Evolutionary conservation across 1,139 yeast genomes (phyloP), one percentile per base, ranked within the genome.

Genomic region (Blastobotrys raffinosifermentans): DNA sequence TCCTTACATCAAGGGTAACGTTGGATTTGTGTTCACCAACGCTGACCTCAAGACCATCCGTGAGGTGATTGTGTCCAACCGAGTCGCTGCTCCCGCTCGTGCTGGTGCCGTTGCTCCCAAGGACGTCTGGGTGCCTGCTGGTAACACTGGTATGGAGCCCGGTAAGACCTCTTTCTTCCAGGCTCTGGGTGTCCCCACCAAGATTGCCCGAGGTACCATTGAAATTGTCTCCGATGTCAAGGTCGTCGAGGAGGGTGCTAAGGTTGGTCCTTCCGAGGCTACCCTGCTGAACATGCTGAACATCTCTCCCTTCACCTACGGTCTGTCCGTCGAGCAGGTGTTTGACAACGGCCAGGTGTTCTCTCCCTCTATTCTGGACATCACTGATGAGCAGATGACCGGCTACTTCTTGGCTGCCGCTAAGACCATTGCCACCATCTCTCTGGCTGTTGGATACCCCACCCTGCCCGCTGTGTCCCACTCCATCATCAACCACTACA

Each of bases 91-190:
- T 63, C 99, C 99, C 72, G 99, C 99, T 63, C 89, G 89, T 76
- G 94, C 98, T 57, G 98, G 98, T 87, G 98, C 97, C 66, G 67
- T 87, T 67, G 96, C 99, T 63, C 98, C 97, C 70, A 80, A 70
- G 68, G 96, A 89, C 65, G 97, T 91, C 64, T 85, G 80, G 81
- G 83, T 91, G 60, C 94, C 94, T 69, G 97, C 97, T 61, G 94
- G 95, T 73, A 93, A 91, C 96, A 91, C 99, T 61, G 97, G 98
- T 83, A 89, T 93, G 96, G 98, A 91, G 77, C 99, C 99, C 72
- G 97, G 97, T 81, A 91, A 91, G 87, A 91, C 99, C 66, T 91
- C 98, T 68, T 91, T 91, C 94, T 91, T 91, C 97, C 99, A 91
- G 81, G 98, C 99, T 68, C 82, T 91, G 65, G 97, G 97, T 85